A percentile compares a stretch with the other conserved stretches of the same genome.
phyloP scores from a whole-genome alignment of 2,329 filamentous ascomycete genomes.

The Stagonosporopsis chrysanthemi region DNA sequence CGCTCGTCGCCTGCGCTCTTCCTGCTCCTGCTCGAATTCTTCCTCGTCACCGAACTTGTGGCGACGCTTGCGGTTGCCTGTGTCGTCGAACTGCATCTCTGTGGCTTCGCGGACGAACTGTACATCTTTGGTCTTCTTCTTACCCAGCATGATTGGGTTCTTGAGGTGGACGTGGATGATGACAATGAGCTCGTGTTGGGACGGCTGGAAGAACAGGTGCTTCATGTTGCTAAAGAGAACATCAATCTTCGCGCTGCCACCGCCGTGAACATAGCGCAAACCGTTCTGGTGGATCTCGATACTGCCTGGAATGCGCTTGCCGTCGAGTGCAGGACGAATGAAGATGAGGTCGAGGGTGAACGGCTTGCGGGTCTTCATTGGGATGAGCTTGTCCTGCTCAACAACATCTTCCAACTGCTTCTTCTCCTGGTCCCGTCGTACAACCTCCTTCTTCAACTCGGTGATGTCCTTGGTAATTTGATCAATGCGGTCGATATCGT shows the following conservation, averaged over 20 bases:
- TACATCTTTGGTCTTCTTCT: conserved; percentile 98
- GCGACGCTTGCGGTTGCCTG: conserved; percentile 95
- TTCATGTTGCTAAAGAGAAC: conserved; percentile 98
- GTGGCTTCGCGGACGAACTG: conserved; percentile 98
- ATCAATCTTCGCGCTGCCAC: conserved; percentile 82
- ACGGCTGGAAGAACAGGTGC: conserved; percentile 98
- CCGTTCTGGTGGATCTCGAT: conserved; percentile 99
- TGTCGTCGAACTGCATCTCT: conserved; percentile 98
- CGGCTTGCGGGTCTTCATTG: conserved; percentile 92
- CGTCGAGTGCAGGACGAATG: conserved; percentile 92
- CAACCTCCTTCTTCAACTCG: conserved; percentile 91
- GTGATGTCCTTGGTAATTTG: conserved; percentile 93
- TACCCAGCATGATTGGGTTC: conserved; percentile 96
- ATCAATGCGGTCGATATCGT: conserved; percentile 85
- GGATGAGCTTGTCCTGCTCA: conserved; percentile 95
- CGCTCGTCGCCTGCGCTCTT: conserved; percentile 89
- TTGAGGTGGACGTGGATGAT: conserved; percentile 98
- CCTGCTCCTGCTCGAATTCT: conserved; percentile 97
- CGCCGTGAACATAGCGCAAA: conserved; percentile 88
- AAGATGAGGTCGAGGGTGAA: conserved; percentile 92
- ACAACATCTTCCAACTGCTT: conserved; percentile 99
- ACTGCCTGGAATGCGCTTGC: conserved; percentile 93
- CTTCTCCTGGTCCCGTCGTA: conserved; percentile 96
- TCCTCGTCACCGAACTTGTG: conserved; percentile 98
- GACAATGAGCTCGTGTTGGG: conserved; percentile 93